Evolutionary conservation across 2,329 filamentous ascomycete species (phyloP).

Genomic region (Pyrenochaeta sp.): DNA sequence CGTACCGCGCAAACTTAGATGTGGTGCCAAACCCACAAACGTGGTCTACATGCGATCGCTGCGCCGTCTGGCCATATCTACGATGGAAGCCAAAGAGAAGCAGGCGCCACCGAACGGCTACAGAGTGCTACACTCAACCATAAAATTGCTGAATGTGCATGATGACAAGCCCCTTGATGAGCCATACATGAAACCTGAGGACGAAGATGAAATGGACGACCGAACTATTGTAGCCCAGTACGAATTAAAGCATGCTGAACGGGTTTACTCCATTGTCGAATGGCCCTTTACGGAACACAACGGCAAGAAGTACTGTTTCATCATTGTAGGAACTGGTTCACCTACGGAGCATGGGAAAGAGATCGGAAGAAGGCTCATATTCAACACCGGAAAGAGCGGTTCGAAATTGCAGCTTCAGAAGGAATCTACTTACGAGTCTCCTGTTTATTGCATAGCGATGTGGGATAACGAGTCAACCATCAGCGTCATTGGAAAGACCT

Average conservation of each 20-base stretch:
- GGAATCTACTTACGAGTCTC: conserved; percentile 34
- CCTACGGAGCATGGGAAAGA: conserved; percentile 23
- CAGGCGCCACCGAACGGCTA: conserved; percentile 38
- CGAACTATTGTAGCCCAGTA: conserved; percentile 59
- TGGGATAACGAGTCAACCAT: conserved; percentile 34
- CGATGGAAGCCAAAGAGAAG: conserved; percentile 44
- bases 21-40: conserved; percentile 36
- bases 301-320: conserved; percentile 66
- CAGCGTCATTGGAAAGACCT: conserved; percentile 32
- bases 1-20: conserved; percentile 37
- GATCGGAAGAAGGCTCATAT: conserved; percentile 38
- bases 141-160: conserved; percentile 34
- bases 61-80: conserved; percentile 59
- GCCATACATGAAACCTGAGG: conserved; percentile 32
- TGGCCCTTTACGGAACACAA: conserved; percentile 67
- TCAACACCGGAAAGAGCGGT: conserved; percentile 32
- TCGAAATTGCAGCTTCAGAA: conserved; percentile 63
- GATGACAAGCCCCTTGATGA: conserved; percentile 26
- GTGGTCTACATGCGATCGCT: conserved; percentile 55
- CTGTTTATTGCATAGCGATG: conserved; percentile 42
- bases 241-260: conserved; percentile 64
- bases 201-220: conserved; percentile 35
- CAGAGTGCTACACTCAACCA: conserved; percentile 47
- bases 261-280: conserved; percentile 67
- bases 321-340: conserved; percentile 64